These are phyloP conservation scores for Phytophthora vignae DNA, from an alignment of 352 stramenopile genomes.

Conservation along the genomic window DNA sequence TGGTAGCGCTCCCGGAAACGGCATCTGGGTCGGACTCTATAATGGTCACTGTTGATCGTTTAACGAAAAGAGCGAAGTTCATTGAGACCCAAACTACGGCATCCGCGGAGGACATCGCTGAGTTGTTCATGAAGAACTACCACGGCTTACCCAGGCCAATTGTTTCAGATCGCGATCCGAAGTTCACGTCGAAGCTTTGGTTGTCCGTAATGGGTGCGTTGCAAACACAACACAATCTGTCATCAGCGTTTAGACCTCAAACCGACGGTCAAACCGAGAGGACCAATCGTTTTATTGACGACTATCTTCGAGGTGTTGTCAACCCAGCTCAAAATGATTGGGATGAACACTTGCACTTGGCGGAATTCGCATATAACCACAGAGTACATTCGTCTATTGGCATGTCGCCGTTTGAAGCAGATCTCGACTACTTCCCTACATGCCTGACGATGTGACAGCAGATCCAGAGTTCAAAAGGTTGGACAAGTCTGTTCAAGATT, in stretches of 20 bases:
- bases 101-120: neutral
- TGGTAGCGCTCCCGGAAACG: too few relatives aligned
- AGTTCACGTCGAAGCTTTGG: neutral
- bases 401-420: conserved; percentile 22
- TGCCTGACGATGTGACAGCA: conserved; percentile 19
- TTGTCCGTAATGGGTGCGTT: neutral
- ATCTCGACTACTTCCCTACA: conserved; percentile 24
- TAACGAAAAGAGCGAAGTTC: too few relatives aligned
- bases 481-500: too few relatives aligned
- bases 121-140: conserved; percentile 4
- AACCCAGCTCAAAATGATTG: conserved; percentile 13
- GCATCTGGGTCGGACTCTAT: too few relatives aligned
- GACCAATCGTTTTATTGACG: conserved; percentile 17
- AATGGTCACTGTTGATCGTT: too few relatives aligned
- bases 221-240: too few relatives aligned
- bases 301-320: conserved; percentile 20
- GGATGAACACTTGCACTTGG: conserved; percentile 30
- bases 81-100: too few relatives aligned
- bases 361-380: conserved; percentile 28
- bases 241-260: too few relatives aligned
- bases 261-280: neutral
- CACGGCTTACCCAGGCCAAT: conserved; percentile 1
- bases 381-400: conserved; percentile 19
- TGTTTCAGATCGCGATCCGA: neutral
- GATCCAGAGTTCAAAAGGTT: too few relatives aligned